These are phyloP conservation scores for Datura wrightii DNA, from an alignment of 257 asterid genomes.

Conservation along the genomic window DNA sequence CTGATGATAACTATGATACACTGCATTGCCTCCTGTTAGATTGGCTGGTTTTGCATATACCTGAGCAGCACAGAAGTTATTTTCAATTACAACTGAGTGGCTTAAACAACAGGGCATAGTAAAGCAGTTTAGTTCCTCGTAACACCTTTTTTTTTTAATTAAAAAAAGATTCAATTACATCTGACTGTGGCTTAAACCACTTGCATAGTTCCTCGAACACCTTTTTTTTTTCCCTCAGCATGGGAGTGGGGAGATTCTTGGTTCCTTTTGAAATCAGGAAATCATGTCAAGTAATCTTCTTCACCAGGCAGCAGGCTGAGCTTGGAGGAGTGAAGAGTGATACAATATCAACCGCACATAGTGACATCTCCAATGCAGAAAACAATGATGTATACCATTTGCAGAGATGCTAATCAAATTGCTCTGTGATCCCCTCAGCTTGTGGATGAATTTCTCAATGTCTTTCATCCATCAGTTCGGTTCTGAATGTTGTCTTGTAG, in stretches of 20 bases:
- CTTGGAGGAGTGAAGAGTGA: slow-evolving; percentile 49
- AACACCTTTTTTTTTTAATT: neutral
- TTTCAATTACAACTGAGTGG: neutral
- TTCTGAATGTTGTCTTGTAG: neutral
- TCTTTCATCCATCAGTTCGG: neutral
- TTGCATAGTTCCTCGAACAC: neutral
- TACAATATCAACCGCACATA: slow-evolving; percentile 36
- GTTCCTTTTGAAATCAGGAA: slow-evolving; percentile 10
- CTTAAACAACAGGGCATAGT: neutral
- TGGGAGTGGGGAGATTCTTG: neutral
- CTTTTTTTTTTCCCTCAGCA: neutral
- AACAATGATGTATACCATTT: slow-evolving; percentile 46
- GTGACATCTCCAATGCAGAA: slow-evolving; percentile 37
- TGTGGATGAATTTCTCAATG: slow-evolving; percentile 14
- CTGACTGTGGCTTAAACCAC: neutral
- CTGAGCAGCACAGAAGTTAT: neutral
- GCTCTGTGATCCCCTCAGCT: neutral
- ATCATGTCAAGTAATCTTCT: neutral
- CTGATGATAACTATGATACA: neutral
- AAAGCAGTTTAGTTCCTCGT: neutral
- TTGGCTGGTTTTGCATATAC: neutral
- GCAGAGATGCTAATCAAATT: slow-evolving; percentile 8
- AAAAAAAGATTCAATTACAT: neutral
- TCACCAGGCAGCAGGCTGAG: slow-evolving; percentile 60
- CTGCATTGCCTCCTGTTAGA: neutral